Base-by-base conservation (phyloP, 257 asterid species). In the Prunella vulgaris region DNA sequence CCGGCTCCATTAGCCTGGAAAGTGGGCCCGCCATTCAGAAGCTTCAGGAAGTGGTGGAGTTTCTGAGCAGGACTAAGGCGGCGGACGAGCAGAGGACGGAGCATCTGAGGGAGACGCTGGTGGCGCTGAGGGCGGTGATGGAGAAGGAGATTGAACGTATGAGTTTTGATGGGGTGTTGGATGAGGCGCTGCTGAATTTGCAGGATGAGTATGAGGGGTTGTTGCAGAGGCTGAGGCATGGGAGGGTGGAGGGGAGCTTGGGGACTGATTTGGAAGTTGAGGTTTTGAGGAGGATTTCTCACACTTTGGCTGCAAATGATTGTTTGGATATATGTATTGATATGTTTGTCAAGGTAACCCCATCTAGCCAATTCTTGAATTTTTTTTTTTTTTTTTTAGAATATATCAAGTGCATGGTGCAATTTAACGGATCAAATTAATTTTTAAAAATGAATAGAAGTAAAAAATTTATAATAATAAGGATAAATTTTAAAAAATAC, bases 11-110 rank as follows among this genome's bases (percentile, higher is more conserved):
- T n/a, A n/a, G 88, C 68, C 68, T 44, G 18, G 96, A 86, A 38
- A 81, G 88, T 27, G 95, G 84, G 46, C 86, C 95, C 2, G 88
- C 89, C 1, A 84, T 88, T 54, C 96, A 84, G 79, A 90, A 86
- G 82, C 79, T 90, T 51, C 97, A 86, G 24, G 95, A 90, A 71
- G 96, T 85, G 64, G 97, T 90, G 64, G 96, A 90, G 87, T 90
- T 85, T 72, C 48, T 90, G 83, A 90, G 97, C 61, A 80, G 97
- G 85, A 90, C 97, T 2, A 90, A 88, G 66, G 96, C 97, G 10
- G 76, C 93, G 2, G 96, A 90, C 76, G 84, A 70, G 21, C 84
- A 79, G 76, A 74, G 95, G 77, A 85, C 87, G 24, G 73, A 69
- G 35, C 80, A 87, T 4, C 53, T 88, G 38, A 86, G 68, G 72